These are phyloP conservation scores for Parachlorella kessleri DNA, from an alignment of 139 green algal genomes.

Conservation along the genomic window DNA sequence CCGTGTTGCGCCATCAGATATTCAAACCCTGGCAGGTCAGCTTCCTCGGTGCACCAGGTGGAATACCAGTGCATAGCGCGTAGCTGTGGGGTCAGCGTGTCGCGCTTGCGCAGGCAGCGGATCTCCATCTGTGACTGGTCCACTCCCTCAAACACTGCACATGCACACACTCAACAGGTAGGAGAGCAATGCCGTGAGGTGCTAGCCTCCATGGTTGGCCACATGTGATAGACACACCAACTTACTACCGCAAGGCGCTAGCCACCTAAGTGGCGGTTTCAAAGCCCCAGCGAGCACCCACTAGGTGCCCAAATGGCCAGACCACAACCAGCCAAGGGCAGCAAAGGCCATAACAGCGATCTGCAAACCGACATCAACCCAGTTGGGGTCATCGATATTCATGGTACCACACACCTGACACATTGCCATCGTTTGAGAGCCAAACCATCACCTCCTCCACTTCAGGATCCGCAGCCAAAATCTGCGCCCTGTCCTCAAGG, in stretches of 20 bases:
- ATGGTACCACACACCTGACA: not conserved
- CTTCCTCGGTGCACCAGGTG: constrained; percentile 33
- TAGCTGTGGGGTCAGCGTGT: constrained; percentile 11
- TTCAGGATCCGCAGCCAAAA: constrained; percentile 25
- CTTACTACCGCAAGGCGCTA: not conserved
- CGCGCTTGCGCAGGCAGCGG: constrained; percentile 42
- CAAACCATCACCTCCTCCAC: constrained; percentile 36
- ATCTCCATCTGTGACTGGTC: not conserved
- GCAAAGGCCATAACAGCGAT: not conserved
- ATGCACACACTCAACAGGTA: not conserved
- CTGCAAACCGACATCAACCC: not conserved
- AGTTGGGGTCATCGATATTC: not conserved
- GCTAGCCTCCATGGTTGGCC: too few species aligned
- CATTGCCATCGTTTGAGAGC: constrained; percentile 34
- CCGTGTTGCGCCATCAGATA: not conserved
- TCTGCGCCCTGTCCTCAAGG: constrained; percentile 11
- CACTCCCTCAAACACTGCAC: constrained; percentile 36
- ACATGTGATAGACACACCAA: not conserved
- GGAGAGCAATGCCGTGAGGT: too few species aligned
- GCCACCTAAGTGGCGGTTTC: not conserved
- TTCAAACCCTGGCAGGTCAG: constrained; percentile 26
- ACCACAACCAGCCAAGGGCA: not conserved
- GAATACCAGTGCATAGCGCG: constrained; percentile 42
- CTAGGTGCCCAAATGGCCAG: not conserved
- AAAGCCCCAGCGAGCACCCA: not conserved